These are phyloP conservation scores for Cerrena zonata DNA, from an alignment of 1,284 basidiomycete genomes.

Conservation along the genomic window DNA sequence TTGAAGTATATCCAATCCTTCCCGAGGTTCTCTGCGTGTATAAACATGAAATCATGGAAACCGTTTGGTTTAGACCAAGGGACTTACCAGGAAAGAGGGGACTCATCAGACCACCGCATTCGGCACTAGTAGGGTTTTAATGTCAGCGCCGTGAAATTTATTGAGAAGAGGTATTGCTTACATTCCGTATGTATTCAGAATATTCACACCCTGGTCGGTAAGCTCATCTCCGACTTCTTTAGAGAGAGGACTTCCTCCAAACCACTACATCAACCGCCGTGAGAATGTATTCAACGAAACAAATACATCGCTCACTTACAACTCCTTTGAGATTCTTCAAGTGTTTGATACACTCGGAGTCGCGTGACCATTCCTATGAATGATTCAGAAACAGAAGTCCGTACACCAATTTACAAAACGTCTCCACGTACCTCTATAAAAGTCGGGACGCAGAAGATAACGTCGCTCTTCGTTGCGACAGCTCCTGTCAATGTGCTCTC, in stretches of 20 bases:
- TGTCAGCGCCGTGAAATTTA: not conserved
- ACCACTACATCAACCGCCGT: conserved; percentile 8
- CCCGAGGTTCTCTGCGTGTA: not conserved
- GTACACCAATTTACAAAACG: too few relatives aligned
- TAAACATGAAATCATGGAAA: too few relatives aligned
- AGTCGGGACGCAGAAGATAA: conserved; percentile 8
- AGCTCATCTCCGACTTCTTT: conserved; percentile 15
- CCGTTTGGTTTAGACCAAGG: not conserved
- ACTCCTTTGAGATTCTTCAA: conserved; percentile 13
- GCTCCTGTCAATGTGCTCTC: conserved; percentile 4
- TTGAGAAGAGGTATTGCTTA: conserved; percentile 5
- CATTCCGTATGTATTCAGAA: conserved; percentile 14
- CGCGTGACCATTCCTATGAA: conserved; percentile 11
- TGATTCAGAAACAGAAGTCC: not conserved
- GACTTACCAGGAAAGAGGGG: conserved; percentile 5
- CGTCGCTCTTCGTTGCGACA: conserved; percentile 1
- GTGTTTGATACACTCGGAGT: conserved; percentile 1
- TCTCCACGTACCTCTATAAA: conserved; percentile 8
- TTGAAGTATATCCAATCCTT: conserved; percentile 2
- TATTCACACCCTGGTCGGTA: conserved; percentile 9
- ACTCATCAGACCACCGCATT: conserved; percentile 14
- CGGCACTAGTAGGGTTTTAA: conserved; percentile 11
- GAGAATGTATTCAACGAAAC: not conserved
- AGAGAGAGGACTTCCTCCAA: conserved; percentile 18
- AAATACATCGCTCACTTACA: conserved; percentile 8